A percentile compares a stretch with the other conserved stretches of the same genome.
phyloP scores from a whole-genome alignment of 768 basidiomycete species.

The Coprinellus aureogranulatus region DNA sequence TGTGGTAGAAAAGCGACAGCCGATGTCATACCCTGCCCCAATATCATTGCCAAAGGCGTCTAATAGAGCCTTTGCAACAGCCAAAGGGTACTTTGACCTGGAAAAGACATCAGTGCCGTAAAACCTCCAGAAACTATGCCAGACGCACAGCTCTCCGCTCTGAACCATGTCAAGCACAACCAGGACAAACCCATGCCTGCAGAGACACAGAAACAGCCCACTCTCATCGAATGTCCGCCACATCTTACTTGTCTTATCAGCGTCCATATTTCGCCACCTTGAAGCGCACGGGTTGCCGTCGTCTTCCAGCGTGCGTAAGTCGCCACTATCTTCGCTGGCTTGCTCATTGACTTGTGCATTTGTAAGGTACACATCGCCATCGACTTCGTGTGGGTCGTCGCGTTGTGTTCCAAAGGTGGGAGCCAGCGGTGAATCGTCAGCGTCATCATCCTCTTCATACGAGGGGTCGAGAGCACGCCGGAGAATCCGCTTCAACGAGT shows the following conservation, averaged over 20 bases:
- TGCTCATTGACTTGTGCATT: neutral
- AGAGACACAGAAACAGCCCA: slow-evolving; percentile 25
- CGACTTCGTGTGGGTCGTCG: too few relatives aligned
- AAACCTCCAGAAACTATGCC: slow-evolving; percentile 14
- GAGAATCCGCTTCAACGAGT: slow-evolving; percentile 20
- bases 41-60: slow-evolving; percentile 18
- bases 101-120: slow-evolving; percentile 14
- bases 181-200: slow-evolving; percentile 27
- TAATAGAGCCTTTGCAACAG: slow-evolving; percentile 17
- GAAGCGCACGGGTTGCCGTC: neutral
- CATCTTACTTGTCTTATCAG: slow-evolving; percentile 15
- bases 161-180: slow-evolving; percentile 25
- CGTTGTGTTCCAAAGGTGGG: neutral
- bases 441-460: neutral
- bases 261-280: slow-evolving; percentile 14
- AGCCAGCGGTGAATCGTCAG: neutral
- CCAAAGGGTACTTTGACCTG: slow-evolving; percentile 28
- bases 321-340: neutral
- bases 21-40: slow-evolving; percentile 28
- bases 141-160: slow-evolving; percentile 27
- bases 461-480: too few relatives aligned
- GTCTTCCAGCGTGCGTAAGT: neutral
- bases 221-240: slow-evolving; percentile 34
- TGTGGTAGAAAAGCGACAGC: slow-evolving; percentile 24
- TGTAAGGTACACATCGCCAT: neutral